phyloP scores from a whole-genome alignment of 805 yeast species.

The Yarrowia osloensis region DNA sequence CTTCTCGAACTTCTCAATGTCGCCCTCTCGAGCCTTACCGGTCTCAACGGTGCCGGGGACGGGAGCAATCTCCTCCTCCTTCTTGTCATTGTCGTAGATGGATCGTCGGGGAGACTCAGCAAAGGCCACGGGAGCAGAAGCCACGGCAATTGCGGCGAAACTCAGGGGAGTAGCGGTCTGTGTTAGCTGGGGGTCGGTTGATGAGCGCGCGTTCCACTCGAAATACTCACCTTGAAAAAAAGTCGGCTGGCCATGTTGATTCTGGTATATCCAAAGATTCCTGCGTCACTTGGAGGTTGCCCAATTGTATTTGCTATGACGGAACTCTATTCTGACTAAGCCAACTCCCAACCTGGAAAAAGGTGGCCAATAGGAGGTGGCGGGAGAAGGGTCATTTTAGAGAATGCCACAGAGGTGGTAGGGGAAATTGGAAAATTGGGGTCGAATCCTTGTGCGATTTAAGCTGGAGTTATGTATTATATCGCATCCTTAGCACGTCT shows the following conservation, averaged over 20 bases:
- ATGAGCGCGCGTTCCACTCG: too few species aligned
- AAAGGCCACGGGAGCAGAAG: conserved; percentile 26
- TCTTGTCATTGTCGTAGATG: conserved; percentile 41
- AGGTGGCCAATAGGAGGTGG: neutral
- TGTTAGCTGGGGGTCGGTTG: neutral
- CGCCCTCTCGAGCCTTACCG: conserved; percentile 26
- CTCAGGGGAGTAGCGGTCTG: conserved; percentile 22
- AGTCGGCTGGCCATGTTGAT: conserved; percentile 27
- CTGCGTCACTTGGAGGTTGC: conserved; percentile 7
- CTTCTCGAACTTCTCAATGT: conserved; percentile 32
- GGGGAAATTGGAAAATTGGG: neutral
- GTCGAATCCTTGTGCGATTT: neutral
- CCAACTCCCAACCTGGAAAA: neutral
- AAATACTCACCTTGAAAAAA: conserved; percentile 29
- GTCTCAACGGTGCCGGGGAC: conserved; percentile 40
- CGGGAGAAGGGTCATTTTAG: too few species aligned
- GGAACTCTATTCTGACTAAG: conserved; percentile 12
- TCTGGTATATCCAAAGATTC: neutral
- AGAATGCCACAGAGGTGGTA: neutral
- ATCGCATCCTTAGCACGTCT: neutral
- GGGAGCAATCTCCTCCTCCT: conserved; percentile 34
- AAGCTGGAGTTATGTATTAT: neutral
- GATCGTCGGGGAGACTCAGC: conserved; percentile 32
- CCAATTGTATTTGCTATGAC: conserved; percentile 20
- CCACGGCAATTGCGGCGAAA: conserved; percentile 20